Conservation (phyloP, 352 stramenopile species). For the Pythium rhizo-oryzae region DNA sequence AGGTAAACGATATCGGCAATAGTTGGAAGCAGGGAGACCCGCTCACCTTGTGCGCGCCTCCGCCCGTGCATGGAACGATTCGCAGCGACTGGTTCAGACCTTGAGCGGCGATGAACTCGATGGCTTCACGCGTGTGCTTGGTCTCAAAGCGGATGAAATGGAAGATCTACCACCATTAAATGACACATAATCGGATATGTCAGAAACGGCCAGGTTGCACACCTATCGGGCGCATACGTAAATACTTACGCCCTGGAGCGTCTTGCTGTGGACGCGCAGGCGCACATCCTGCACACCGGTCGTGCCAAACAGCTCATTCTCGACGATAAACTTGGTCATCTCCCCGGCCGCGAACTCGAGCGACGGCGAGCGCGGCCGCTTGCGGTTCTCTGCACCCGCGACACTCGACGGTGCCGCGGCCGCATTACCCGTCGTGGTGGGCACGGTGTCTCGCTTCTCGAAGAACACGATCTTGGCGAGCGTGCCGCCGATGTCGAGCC, state of each 20-base stretch:
- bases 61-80: slow-evolving; percentile 77
- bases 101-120: slow-evolving; percentile 77
- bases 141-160: slow-evolving; percentile 95
- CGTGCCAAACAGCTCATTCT: slow-evolving; percentile 77
- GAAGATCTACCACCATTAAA: slow-evolving; percentile 79
- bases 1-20: not conserved
- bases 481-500: slow-evolving; percentile 89
- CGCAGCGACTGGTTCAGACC: slow-evolving; percentile 84
- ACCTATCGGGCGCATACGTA: no score
- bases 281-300: slow-evolving; percentile 90
- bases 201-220: no score
- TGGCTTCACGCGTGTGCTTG: slow-evolving; percentile 68
- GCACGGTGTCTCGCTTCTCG: slow-evolving; percentile 60
- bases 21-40: not conserved
- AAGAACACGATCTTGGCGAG: slow-evolving; percentile 97
- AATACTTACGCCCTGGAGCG: slow-evolving; percentile 91
- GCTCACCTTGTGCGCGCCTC: slow-evolving; percentile 80
- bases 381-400: slow-evolving; percentile 34
- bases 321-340: slow-evolving; percentile 87
- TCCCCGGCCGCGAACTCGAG: slow-evolving; percentile 77
- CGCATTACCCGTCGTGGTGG: no score
- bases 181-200: no score
- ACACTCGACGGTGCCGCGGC: not conserved
- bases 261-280: slow-evolving; percentile 83
- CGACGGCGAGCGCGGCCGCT: slow-evolving; percentile 71